Evolutionary conservation across 2,329 filamentous ascomycete species (phyloP), one percentile per base, ranked within the genome.

Genomic region (Coniella vitis): DNA sequence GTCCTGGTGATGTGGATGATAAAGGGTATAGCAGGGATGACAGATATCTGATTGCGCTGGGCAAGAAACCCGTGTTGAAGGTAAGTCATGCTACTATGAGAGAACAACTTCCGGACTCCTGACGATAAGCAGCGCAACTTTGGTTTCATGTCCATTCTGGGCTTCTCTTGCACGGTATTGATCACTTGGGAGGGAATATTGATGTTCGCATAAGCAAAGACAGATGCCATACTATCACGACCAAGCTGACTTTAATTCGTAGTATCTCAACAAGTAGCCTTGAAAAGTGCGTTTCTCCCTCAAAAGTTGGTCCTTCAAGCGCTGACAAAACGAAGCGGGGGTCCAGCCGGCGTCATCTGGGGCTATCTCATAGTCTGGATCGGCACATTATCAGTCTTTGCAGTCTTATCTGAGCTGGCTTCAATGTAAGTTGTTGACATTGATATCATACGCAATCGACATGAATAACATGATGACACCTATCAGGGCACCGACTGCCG

Each of bases 401-500:
- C 63, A 0, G 72, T 69, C 3, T 68, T 75, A 63, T 70, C 71
- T 7, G 73, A 75, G 54, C 72, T 75, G 65, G 71, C 70, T 1
- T 73, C 69, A 4, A 76, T 76, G 68, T n/a, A n/a, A n/a, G n/a
- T n/a, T n/a, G n/a, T n/a, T n/a, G n/a, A n/a, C n/a, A n/a, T n/a
- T n/a, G n/a, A n/a, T n/a, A n/a, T n/a, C n/a, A n/a, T n/a, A n/a
- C n/a, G n/a, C n/a, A n/a, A n/a, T n/a, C n/a, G n/a, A n/a, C n/a
- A n/a, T n/a, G n/a, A n/a, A n/a, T n/a, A n/a, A n/a, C n/a, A n/a
- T n/a, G n/a, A n/a, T n/a, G n/a, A n/a, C n/a, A n/a, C n/a, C n/a
- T n/a, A n/a, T n/a, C n/a, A n/a, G n/a, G n/a, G 75, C 75, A 2
- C 77, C 77, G 0, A 81, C 75, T 0, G 70, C 71, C 7, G 76